Evolutionary conservation across 2,329 filamentous ascomycete genomes (phyloP).

Genomic region (Arthrobotrys entomopaga): DNA sequence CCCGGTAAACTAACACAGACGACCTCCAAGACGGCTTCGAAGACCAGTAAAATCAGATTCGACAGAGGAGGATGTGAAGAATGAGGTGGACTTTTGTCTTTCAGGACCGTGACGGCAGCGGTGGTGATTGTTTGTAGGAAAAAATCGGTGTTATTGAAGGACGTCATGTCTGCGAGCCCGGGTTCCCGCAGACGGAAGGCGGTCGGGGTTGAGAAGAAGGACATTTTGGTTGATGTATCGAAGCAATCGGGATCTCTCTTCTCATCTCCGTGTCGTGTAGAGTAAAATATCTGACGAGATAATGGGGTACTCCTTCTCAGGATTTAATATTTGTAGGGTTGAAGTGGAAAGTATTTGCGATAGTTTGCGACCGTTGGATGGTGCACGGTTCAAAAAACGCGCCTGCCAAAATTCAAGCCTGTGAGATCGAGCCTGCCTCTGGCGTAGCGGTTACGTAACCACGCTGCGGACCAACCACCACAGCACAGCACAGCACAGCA

Average conservation of each 20-base stretch:
- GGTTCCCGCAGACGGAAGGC: conserved; percentile 51
- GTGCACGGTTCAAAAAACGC: background rate
- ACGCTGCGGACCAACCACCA: background rate
- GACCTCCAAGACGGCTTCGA: conserved; percentile 93
- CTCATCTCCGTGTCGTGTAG: conserved; percentile 1
- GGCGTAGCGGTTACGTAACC: conserved; percentile 40
- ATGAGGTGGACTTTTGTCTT: conserved; percentile 29
- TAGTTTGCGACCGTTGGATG: background rate
- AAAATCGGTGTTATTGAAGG: conserved; percentile 40
- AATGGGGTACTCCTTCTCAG: background rate
- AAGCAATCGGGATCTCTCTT: background rate
- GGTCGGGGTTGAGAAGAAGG: conserved; percentile 63
- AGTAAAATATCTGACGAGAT: background rate
- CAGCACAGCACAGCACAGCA: conserved; percentile 7
- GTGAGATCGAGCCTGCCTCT: background rate
- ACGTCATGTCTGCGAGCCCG: conserved; percentile 9
- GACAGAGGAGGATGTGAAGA: conserved; percentile 62
- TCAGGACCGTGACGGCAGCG: conserved; percentile 23
- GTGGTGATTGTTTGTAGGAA: conserved; percentile 28
- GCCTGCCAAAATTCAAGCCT: background rate
- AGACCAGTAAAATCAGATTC: conserved; percentile 82
- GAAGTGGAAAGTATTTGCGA: conserved; percentile 24
- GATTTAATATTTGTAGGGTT: background rate
- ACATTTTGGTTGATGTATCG: conserved; percentile 59
- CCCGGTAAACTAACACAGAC: conserved; percentile 94